phyloP scores from a whole-genome alignment of 2,329 filamentous ascomycete species.

The Sarocladium kiliense region DNA sequence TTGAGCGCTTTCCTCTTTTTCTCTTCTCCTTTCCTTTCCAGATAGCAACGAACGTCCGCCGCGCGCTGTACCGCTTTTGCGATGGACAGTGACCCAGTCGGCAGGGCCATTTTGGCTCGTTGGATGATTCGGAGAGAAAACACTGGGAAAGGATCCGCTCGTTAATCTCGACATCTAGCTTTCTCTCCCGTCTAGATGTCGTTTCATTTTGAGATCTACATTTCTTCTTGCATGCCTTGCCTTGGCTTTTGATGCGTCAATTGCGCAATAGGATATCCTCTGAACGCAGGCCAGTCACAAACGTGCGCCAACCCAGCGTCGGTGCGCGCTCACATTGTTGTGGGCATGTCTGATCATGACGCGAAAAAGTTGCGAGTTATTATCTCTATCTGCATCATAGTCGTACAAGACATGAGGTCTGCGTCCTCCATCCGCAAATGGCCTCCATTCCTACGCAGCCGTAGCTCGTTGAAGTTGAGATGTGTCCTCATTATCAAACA shows the following conservation, averaged over 20 bases:
- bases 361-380: background rate
- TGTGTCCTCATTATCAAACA: background rate
- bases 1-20: conserved; percentile 16
- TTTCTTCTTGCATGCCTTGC: conserved; percentile 21
- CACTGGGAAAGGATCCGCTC: conserved; percentile 39
- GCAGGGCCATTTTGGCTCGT: conserved; percentile 29
- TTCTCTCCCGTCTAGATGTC: conserved; percentile 39
- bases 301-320: no score
- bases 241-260: no score
- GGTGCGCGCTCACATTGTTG: no score
- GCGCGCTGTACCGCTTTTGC: conserved; percentile 20
- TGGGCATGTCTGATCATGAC: no score
- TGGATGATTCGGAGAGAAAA: conserved; percentile 40
- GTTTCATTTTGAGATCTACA: conserved; percentile 59
- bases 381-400: background rate
- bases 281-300: no score
- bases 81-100: conserved; percentile 23
- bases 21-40: conserved; percentile 34
- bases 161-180: conserved; percentile 52
- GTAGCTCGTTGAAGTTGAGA: background rate
- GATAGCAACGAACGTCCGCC: conserved; percentile 47
- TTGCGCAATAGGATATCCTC: no score
- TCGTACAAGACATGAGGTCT: background rate
- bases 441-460: no score
- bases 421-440: background rate